A percentile compares a stretch with the other conserved stretches of the same genome.
These are phyloP conservation scores for Echinosophora koreensis DNA, from an alignment of 306 rosid genomes.

Conservation along the genomic window DNA sequence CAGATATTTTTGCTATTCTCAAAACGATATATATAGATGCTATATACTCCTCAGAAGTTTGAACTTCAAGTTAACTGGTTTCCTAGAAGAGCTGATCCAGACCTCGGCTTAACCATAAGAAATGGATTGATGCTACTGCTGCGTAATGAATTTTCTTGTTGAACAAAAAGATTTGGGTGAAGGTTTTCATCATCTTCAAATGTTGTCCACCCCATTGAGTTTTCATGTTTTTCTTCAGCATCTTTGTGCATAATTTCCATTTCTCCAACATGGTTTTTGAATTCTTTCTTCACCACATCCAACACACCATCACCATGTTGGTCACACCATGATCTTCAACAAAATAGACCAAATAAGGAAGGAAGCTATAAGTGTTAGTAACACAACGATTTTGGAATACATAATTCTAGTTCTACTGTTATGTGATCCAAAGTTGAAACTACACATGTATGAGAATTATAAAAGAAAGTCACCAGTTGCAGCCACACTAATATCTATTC, in stretches of 20 bases:
- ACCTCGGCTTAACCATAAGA: conserved; percentile 33
- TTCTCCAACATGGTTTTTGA: conserved; percentile 74
- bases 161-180: conserved; percentile 71
- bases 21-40: neutral
- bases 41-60: too few relatives aligned
- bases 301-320: conserved; percentile 62
- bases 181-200: conserved; percentile 75
- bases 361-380: neutral
- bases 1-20: neutral
- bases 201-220: conserved; percentile 67
- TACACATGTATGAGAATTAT: too few relatives aligned
- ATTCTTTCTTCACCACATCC: conserved; percentile 74
- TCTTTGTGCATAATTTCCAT: conserved; percentile 59
- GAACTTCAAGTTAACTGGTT: too few relatives aligned
- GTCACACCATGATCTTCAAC: conserved; percentile 71
- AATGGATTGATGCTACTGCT: conserved; percentile 52
- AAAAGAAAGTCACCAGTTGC: neutral
- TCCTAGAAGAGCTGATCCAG: too few relatives aligned
- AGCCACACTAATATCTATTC: neutral
- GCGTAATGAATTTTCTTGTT: conserved; percentile 36
- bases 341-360: neutral
- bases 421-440: neutral
- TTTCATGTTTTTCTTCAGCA: conserved; percentile 57
- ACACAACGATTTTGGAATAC: neutral
- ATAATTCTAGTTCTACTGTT: conserved; percentile 3